phyloP scores from a whole-genome alignment of 768 basidiomycete species.

The Holtermanniella nyarrowii region DNA sequence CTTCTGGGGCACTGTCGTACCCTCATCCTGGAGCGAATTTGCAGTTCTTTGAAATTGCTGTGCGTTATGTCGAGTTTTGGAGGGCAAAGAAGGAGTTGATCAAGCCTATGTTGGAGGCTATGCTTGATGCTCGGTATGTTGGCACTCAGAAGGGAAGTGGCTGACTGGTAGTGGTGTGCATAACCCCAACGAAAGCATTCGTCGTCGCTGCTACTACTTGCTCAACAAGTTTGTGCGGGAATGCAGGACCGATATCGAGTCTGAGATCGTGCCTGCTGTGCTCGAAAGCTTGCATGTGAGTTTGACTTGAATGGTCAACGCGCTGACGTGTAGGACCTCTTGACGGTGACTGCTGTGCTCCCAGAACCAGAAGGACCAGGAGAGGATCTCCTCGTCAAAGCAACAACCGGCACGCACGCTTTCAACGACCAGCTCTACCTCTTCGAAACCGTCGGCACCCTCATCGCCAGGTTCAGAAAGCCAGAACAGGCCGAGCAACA shows the following conservation, averaged over 20 bases:
- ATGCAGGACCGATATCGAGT: constrained; percentile 62
- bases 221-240: constrained; percentile 88
- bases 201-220: constrained; percentile 77
- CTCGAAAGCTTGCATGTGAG: constrained; percentile 47
- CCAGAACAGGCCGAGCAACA: constrained; percentile 57
- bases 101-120: constrained; percentile 72
- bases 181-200: constrained; percentile 56
- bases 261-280: constrained; percentile 59
- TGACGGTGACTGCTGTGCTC: constrained; percentile 63
- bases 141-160: background rate
- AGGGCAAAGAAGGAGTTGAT: constrained; percentile 83
- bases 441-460: constrained; percentile 79
- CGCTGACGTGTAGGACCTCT: constrained; percentile 51
- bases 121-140: constrained; percentile 69
- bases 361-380: constrained; percentile 66
- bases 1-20: constrained; percentile 68
- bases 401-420: constrained; percentile 57
- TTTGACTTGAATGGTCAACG: constrained; percentile 41
- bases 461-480: constrained; percentile 60
- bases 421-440: constrained; percentile 90
- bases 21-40: constrained; percentile 74
- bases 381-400: constrained; percentile 60
- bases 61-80: constrained; percentile 95
- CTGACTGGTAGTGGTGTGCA: constrained; percentile 63
- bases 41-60: constrained; percentile 84